Evolutionary conservation across 2,329 filamentous ascomycete species (phyloP), one percentile per base, ranked within the genome.

Genomic region (Trichoderma semiorbis): DNA sequence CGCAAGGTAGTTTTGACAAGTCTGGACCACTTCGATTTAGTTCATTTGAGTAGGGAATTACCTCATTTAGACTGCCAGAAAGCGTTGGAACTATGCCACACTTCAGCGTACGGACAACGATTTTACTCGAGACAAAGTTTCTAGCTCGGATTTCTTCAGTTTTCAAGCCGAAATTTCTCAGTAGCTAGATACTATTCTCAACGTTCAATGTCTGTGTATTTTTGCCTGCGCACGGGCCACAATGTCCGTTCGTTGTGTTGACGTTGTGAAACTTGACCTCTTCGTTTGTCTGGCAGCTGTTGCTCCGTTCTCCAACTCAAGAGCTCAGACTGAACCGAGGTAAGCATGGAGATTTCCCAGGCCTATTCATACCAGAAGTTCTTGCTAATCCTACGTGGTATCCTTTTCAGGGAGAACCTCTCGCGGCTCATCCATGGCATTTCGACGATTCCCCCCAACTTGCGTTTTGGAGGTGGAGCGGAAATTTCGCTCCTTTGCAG

Each of bases 401-500:
- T 53, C 18, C 8, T 1, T 14, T 3, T 39, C 5, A 24, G 24
- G 5, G 16, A 55, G 10, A 7, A 10, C 14, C 8, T 24, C 34
- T n/a, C 21, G 5, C 8, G 3, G 1, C 28, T 39, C 30, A 12
- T 5, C 5, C 30, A 66, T 68, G 34, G 65, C 55, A 12, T 47
- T 24, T 55, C 65, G 53, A 68, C 65, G n/a, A 21, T 14, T 68
- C 26, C 34, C 65, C 11, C 39, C 36, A 7, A 30, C 53, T 28
- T 47, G 65, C 26, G 10, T 60, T 12, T 7, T 68, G 11, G 65
- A 68, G 30, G 53, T 68, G 18, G 65, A 68, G 36, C 3, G 53
- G 14, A 68, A 68, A 16, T 68, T 68, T 12, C 34, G 34, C 10
- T 68, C 53, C 5, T 53, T 68, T 6, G 55, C 65, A 34, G 65